Evolutionary conservation across 2,329 filamentous ascomycete species (phyloP), one percentile per base, ranked within the genome.

Genomic region (Moelleriella libera): DNA sequence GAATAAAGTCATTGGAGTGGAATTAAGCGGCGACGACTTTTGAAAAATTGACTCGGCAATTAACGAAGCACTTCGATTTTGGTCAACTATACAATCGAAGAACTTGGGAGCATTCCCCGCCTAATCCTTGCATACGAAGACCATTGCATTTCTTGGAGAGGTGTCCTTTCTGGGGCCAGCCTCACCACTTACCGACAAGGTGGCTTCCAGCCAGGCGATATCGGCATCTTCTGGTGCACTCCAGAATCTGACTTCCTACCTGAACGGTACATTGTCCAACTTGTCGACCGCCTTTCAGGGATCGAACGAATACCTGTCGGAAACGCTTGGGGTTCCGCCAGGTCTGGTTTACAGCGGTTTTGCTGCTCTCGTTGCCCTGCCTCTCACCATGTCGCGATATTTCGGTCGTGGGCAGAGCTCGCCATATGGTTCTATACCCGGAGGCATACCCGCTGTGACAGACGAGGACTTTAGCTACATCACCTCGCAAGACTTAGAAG

Each of bases 381-480:
- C 69, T 44, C 56, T 76, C 52, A 68, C 70, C 50, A 78, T 78
- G 75, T 69, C 70, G 59, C 68, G 73, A 56, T 77, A 71, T 60
- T 69, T 63, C 47, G 60, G 58, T 47, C 68, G 68, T 51, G 68
- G 69, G 45, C 66, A 66, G 49, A 58, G 76, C 50, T 78, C 74
- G 45, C 73, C 74, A n/a, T 78, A 71, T 55, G 63, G 63, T 49
- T 72, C 74, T 34, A 58, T 65, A 50, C 62, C 67, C 39, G 68
- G 68, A 43, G 68, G 71, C 41, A 64, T 72, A 8, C 76, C 80
- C 32, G 73, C 80, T 53, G 80, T 89, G 50, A 84, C 78, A 55
- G 83, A 88, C 54, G 77, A 82, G 34, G 85, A 89, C 66, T 90
- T 81, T 63, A 83, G 79, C 60, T 89, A 90, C 68, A 88, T 89